phyloP scores from a whole-genome alignment of 257 asterid species.

The Dorcoceras hygrometricum region DNA sequence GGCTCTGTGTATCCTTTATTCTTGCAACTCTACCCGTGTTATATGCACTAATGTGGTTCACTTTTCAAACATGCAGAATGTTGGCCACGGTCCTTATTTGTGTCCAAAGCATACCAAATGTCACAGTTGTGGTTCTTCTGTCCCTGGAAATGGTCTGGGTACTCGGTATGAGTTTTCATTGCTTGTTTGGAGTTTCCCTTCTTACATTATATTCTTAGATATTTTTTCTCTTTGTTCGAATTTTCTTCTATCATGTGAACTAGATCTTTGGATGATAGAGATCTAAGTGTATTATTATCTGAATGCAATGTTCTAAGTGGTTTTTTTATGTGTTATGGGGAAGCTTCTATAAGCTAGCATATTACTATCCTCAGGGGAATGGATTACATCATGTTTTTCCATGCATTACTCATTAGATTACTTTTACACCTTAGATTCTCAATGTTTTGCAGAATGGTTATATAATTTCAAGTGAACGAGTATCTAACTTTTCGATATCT shows the following conservation, averaged over 20 bases:
- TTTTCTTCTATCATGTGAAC: background rate
- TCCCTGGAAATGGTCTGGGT: slow-evolving; percentile 95
- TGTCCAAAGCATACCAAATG: slow-evolving; percentile 96
- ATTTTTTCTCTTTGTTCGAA: background rate
- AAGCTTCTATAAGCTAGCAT: too few species aligned
- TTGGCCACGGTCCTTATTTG: slow-evolving; percentile 84
- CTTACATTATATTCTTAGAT: slow-evolving; percentile 1
- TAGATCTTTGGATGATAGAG: slow-evolving; percentile 11
- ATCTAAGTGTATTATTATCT: slow-evolving; percentile 12
- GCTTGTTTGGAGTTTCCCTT: slow-evolving; percentile 4
- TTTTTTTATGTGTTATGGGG: background rate
- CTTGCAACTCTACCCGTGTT: slow-evolving; percentile 7
- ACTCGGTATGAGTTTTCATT: slow-evolving; percentile 58
- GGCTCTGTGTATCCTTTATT: slow-evolving; percentile 18
- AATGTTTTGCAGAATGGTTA: too few species aligned
- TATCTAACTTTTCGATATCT: background rate
- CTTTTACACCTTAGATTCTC: too few species aligned
- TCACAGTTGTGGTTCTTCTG: slow-evolving; percentile 87
- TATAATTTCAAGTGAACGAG: too few species aligned
- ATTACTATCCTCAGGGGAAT: too few species aligned
- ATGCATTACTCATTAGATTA: background rate
- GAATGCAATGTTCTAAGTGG: too few species aligned
- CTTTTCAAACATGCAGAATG: slow-evolving; percentile 57
- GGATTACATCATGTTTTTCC: background rate
- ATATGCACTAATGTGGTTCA: slow-evolving; percentile 27